Conservation (phyloP, 1,139 yeast species). For the Kodamaea plutei region DNA sequence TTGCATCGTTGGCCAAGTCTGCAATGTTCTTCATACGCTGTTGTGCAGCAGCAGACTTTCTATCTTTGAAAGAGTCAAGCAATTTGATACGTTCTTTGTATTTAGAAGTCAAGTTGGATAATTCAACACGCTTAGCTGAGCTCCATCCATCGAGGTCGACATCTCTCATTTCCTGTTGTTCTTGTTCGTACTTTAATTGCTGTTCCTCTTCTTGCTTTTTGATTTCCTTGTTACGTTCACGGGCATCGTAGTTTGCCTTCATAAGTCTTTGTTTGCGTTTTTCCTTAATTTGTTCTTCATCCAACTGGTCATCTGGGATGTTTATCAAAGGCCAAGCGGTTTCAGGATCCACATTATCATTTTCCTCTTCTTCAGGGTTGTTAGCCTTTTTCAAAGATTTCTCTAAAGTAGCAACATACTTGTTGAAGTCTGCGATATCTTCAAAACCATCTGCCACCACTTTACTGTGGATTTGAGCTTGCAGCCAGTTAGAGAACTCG, state of each 20-base stretch:
- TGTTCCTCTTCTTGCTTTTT: conserved; percentile 57
- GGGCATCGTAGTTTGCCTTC: conserved; percentile 86
- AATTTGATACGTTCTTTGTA: conserved; percentile 68
- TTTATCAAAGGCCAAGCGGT: conserved; percentile 72
- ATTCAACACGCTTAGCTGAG: conserved; percentile 57
- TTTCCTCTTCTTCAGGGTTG: conserved; percentile 42
- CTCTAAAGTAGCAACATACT: conserved; percentile 63
- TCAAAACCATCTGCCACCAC: conserved; percentile 76
- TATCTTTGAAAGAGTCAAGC: conserved; percentile 74
- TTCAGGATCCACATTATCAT: conserved; percentile 48
- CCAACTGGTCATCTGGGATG: conserved; percentile 76
- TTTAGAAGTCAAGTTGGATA: conserved; percentile 52
- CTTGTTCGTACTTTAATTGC: conserved; percentile 47
- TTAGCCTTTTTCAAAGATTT: conserved; percentile 67
- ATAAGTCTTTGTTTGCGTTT: conserved; percentile 78
- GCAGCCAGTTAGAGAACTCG: conserved; percentile 43
- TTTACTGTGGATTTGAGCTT: conserved; percentile 28
- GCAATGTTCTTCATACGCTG: conserved; percentile 91
- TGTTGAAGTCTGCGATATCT: conserved; percentile 65
- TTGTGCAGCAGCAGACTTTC: conserved; percentile 90
- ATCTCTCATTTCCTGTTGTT: conserved; percentile 75
- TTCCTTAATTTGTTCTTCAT: conserved; percentile 78
- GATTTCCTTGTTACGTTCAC: conserved; percentile 77
- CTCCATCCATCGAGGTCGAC: conserved; percentile 80
- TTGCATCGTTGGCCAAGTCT: conserved; percentile 74